These are phyloP conservation scores for Phytophthora palmivora DNA, from an alignment of 352 stramenopile genomes.

Conservation along the genomic window DNA sequence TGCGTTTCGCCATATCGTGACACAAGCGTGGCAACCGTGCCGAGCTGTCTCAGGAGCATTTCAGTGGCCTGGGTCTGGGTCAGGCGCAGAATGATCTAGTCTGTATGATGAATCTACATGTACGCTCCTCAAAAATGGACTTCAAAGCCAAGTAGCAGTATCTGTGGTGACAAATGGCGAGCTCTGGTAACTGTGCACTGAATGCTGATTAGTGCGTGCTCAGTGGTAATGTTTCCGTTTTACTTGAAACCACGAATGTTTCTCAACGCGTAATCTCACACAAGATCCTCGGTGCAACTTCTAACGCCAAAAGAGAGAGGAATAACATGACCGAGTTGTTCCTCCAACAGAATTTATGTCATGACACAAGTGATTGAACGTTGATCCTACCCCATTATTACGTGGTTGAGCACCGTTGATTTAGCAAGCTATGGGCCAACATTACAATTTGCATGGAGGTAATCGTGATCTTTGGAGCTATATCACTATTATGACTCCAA, in stretches of 20 bases:
- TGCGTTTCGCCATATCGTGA: too few species aligned
- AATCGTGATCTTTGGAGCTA: slow-evolving; percentile 1
- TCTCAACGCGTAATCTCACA: slow-evolving; percentile 18
- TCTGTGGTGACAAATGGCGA: too few species aligned
- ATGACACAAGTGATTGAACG: slow-evolving; percentile 32
- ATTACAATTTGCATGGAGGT: slow-evolving; percentile 21
- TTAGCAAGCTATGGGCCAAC: slow-evolving; percentile 22
- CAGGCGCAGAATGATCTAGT: not conserved
- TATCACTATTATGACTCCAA: slow-evolving; percentile 6
- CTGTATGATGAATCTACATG: slow-evolving; percentile 10
- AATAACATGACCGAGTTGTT: slow-evolving; percentile 9
- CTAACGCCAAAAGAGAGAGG: not conserved
- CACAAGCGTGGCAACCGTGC: too few species aligned
- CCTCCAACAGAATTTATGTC: slow-evolving; percentile 11
- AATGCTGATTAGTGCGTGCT: slow-evolving; percentile 14
- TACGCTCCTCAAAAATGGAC: slow-evolving; percentile 1
- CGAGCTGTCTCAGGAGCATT: too few species aligned
- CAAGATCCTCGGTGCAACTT: slow-evolving; percentile 8
- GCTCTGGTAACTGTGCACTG: slow-evolving; percentile 4
- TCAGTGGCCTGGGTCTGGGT: too few species aligned
- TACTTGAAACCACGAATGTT: too few species aligned
- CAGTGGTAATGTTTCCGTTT: too few species aligned
- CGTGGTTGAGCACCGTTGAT: not conserved
- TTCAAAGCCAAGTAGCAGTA: too few species aligned
- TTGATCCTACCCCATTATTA: slow-evolving; percentile 26